phyloP scores from a whole-genome alignment of 176 grass and related monocot species.

The Stipa capillata region DNA sequence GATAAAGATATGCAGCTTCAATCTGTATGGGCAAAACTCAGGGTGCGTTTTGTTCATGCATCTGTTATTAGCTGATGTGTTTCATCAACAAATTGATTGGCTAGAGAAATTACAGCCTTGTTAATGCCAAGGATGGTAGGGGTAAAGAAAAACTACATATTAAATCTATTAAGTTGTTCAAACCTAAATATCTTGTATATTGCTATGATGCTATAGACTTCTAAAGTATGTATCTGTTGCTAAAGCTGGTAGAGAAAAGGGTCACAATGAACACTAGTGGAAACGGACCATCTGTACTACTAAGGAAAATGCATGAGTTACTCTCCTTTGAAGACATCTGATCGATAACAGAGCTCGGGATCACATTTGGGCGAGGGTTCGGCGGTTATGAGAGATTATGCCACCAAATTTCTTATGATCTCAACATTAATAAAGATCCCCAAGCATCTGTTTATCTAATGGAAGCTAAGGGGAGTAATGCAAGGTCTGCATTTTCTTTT shows the following conservation, averaged over 20 bases:
- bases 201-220: background rate
- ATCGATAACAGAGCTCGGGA: background rate
- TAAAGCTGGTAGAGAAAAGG: slow-evolving; percentile 17
- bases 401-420: background rate
- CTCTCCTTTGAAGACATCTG: background rate
- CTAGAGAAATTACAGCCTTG: background rate
- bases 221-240: background rate
- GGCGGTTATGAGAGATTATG: background rate
- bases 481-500: background rate
- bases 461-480: background rate
- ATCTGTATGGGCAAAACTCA: slow-evolving; percentile 75
- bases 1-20: slow-evolving; percentile 98
- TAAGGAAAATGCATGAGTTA: background rate
- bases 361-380: background rate
- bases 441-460: background rate
- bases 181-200: background rate
- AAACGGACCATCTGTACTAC: background rate
- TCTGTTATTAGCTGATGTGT: background rate
- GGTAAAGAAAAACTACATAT: background rate
- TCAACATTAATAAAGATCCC: background rate
- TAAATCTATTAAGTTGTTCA: background rate
- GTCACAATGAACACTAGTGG: background rate
- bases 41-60: slow-evolving; percentile 37
- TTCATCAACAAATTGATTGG: slow-evolving; percentile 12
- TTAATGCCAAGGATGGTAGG: background rate